These are phyloP conservation scores for Glarea lozoyensis DNA, from an alignment of 495 filamentous ascomycete genomes.

Conservation along the genomic window DNA sequence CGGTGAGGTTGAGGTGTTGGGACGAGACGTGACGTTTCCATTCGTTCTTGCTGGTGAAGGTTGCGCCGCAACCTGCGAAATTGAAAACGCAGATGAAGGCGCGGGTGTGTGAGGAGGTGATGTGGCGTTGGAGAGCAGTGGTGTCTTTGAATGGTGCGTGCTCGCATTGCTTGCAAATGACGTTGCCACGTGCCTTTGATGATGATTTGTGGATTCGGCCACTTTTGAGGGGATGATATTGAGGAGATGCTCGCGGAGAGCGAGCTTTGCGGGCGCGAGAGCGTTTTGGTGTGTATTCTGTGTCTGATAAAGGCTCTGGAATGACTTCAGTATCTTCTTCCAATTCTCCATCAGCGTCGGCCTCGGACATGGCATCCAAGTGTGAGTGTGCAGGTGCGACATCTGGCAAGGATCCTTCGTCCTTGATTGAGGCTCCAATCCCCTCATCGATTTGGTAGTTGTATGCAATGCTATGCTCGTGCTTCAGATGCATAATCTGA, in stretches of 20 bases:
- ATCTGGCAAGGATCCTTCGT: conserved; percentile 1
- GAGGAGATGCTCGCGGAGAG: background rate
- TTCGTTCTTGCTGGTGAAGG: conserved; percentile 81
- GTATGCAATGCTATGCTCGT: background rate
- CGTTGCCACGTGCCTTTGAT: background rate
- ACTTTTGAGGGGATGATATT: background rate
- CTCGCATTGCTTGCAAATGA: conserved; percentile 4
- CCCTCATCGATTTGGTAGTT: conserved; percentile 9
- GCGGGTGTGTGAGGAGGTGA: conserved; percentile 45
- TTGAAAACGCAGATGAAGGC: conserved; percentile 70
- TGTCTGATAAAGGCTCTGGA: conserved; percentile 2
- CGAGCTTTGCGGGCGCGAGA: conserved; percentile 9
- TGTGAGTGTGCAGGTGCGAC: background rate
- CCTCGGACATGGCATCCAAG: conserved; percentile 1
- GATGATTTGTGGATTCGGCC: conserved; percentile 5
- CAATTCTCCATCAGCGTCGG: conserved; percentile 8
- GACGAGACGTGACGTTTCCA: conserved; percentile 86
- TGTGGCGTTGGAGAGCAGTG: conserved; percentile 34
- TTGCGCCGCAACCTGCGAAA: conserved; percentile 65
- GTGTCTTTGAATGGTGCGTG: conserved; percentile 28
- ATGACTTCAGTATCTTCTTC: conserved; percentile 2
- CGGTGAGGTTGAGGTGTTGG: conserved; percentile 70
- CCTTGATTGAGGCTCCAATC: conserved; percentile 10
- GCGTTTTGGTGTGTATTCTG: conserved; percentile 14
- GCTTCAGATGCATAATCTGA: background rate